These are phyloP conservation scores for Homolaphlyctis polyrhiza DNA, from an alignment of 371 early-diverging fungal genomes.

Conservation along the genomic window DNA sequence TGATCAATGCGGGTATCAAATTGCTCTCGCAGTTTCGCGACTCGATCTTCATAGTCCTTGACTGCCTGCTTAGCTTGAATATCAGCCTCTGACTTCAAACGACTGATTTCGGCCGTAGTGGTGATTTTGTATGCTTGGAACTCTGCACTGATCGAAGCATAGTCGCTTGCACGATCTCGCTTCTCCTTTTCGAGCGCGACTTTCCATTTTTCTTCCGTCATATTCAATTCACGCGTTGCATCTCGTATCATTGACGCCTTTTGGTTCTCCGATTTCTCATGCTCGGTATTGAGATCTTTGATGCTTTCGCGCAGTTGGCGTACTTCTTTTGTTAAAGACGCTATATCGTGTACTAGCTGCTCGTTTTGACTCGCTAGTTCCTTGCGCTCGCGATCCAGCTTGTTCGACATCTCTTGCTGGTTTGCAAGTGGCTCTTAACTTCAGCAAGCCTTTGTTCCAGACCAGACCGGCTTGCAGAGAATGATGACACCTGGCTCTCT, in stretches of 20 bases:
- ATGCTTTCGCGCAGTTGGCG: conserved; percentile 1
- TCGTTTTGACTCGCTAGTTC: neutral
- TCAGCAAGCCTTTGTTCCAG: neutral
- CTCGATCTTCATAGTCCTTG: conserved; percentile 1
- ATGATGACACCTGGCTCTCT: neutral
- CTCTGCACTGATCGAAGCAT: neutral
- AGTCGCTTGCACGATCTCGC: neutral
- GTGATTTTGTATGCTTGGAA: neutral
- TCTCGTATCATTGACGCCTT: neutral
- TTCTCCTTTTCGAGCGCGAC: neutral
- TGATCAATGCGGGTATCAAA: neutral
- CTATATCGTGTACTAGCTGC: neutral
- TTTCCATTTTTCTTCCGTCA: conserved; percentile 1
- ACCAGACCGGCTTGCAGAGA: neutral
- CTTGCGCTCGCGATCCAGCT: conserved; percentile 5
- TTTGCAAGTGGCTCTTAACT: neutral
- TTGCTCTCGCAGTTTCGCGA: conserved; percentile 1
- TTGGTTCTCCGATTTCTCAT: neutral
- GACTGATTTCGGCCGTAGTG: neutral
- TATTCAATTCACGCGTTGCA: neutral
- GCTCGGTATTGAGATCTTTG: neutral
- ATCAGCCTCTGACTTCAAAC: conserved; percentile 8
- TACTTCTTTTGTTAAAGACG: neutral
- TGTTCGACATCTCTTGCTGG: neutral
- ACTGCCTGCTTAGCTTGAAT: neutral